These are phyloP conservation scores for Neonothopanus nambi DNA, from an alignment of 1,284 basidiomycete genomes.

Conservation along the genomic window DNA sequence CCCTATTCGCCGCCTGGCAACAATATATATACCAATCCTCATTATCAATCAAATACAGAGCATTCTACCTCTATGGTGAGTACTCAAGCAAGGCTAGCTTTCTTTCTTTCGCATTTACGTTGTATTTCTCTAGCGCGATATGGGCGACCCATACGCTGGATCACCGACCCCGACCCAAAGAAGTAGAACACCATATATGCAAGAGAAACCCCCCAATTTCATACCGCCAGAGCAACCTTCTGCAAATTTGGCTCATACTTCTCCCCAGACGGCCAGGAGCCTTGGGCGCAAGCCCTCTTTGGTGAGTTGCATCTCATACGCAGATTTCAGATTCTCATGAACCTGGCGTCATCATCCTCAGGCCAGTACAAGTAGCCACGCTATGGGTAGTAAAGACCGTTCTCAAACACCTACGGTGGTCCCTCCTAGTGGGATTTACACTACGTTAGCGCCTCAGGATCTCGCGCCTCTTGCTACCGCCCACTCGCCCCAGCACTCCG, in stretches of 20 bases:
- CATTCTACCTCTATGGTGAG: neutral
- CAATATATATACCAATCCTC: slow-evolving; percentile 8
- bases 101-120: no score
- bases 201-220: neutral
- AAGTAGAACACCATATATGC: neutral
- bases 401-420: neutral
- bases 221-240: slow-evolving; percentile 5
- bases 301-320: neutral
- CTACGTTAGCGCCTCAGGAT: slow-evolving; percentile 6
- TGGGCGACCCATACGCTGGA: neutral
- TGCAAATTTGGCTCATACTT: neutral
- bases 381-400: neutral
- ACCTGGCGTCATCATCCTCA: neutral
- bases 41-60: neutral
- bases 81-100: no score
- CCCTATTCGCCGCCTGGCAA: neutral
- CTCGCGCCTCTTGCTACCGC: neutral
- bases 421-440: slow-evolving; percentile 1
- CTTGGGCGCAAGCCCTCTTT: slow-evolving; percentile 4
- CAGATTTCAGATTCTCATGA: neutral
- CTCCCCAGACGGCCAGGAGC: neutral
- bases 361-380: slow-evolving; percentile 9
- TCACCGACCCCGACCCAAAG: slow-evolving; percentile 6
- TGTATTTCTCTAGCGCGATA: neutral
- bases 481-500: slow-evolving; percentile 1